Evolutionary conservation across 345 rosid species (phyloP), one percentile per base, ranked within the genome.

Genomic region (Trapa bicornis): DNA sequence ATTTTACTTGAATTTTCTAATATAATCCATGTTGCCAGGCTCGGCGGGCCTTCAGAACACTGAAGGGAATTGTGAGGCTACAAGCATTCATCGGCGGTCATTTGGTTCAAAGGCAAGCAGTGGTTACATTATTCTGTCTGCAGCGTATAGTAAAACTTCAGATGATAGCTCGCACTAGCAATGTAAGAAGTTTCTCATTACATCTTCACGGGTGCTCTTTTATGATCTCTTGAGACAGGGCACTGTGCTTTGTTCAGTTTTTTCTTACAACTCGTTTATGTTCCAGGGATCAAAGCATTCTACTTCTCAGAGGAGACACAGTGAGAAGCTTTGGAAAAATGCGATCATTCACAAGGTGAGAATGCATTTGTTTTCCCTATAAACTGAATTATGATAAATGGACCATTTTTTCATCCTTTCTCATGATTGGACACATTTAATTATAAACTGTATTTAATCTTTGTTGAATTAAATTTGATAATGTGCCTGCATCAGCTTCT

Each of bases 91-190:
- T 87, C 41, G 89, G 89, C 70, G 97, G 97, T 60, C 90, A 75
- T 80, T 73, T 91, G 73, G 94, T 88, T 65, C 84, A 96, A 78
- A 85, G 88, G 75, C 93, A 91, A 81, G 97, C 96, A 65, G 76
- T 83, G 80, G 87, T 89, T 62, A 91, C 91, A 11, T 78, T 88
- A 68, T 74, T 58, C 1, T 85, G 89, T 76, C 75, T 86, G 47
- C 78, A 75, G 78, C 84, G 84, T 47, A 77, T 87, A 76, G 80
- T 91, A 47, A 87, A 78, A 80, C 48, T 91, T 66, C 97, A 91
- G 75, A 87, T 89, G 41, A 48, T 85, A 56, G 78, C 66, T 71
- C 86, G 96, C 11, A 87, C 85, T 61, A 81, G 69, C 68, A 74
- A 75, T 69, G 85, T 82, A 69, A 83, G 91, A 75, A 68, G 48